Evolutionary conservation across 306 rosid species (phyloP).

Genomic region (Ziziphus jujuba): DNA sequence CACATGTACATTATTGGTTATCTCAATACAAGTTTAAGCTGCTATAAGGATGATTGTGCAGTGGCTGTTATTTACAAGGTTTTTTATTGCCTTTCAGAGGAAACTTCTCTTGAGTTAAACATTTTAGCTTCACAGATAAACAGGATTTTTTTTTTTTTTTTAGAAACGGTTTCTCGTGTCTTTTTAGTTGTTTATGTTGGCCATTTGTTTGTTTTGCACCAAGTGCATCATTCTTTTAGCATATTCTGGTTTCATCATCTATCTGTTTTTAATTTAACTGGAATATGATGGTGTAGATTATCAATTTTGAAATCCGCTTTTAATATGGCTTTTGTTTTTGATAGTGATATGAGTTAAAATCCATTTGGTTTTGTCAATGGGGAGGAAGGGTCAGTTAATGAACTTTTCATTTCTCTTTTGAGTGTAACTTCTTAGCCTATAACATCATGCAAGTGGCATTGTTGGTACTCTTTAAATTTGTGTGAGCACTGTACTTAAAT

Average conservation of each 20-base stretch:
- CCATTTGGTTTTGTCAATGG: no score
- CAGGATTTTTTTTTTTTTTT: not conserved
- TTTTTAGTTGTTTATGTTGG: not conserved
- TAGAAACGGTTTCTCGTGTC: not conserved
- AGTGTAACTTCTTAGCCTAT: no score
- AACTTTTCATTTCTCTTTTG: no score
- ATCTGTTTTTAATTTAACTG: not conserved
- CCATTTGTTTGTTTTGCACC: not conserved
- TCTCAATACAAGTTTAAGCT: not conserved
- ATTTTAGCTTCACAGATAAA: not conserved
- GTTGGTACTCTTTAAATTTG: no score
- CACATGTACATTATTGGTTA: not conserved
- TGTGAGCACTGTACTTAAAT: no score
- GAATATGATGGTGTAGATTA: not conserved
- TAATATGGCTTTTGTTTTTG: not conserved
- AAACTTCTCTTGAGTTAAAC: not conserved
- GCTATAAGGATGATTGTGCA: not conserved
- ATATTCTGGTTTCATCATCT: not conserved
- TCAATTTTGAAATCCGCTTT: not conserved
- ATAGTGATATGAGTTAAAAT: no score
- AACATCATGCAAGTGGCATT: no score
- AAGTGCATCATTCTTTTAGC: not conserved
- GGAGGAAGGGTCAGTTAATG: no score
- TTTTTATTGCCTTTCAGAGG: slow-evolving; percentile 6
- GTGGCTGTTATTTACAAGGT: not conserved